Evolutionary conservation across 2,329 filamentous ascomycete genomes (phyloP).

Genomic region (Calonectria fujianensis): DNA sequence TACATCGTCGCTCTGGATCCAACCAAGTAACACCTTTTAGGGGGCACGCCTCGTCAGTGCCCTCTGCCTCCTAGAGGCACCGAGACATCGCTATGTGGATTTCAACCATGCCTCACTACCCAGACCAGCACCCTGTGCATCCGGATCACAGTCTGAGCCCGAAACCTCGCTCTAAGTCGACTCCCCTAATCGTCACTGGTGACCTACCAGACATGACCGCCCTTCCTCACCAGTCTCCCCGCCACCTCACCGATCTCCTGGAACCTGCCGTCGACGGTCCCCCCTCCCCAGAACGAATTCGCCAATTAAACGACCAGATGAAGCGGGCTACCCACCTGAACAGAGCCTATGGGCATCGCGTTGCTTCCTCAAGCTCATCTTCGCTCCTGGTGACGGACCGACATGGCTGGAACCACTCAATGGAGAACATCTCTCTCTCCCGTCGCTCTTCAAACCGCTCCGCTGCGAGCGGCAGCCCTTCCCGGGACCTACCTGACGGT

Average conservation of each 20-base stretch:
- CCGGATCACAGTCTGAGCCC: slow-evolving; percentile 46
- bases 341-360: slow-evolving; percentile 56
- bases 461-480: slow-evolving; percentile 70
- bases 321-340: slow-evolving; percentile 69
- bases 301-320: slow-evolving; percentile 76
- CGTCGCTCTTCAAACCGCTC: slow-evolving; percentile 76
- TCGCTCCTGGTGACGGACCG: slow-evolving; percentile 67
- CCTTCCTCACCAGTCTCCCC: slow-evolving; percentile 45
- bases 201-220: slow-evolving; percentile 36
- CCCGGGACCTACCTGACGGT: slow-evolving; percentile 75
- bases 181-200: slow-evolving; percentile 34
- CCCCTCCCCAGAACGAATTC: slow-evolving; percentile 76
- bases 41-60: slow-evolving; percentile 57
- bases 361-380: slow-evolving; percentile 74
- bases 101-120: slow-evolving; percentile 52
- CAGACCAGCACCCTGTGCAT: slow-evolving; percentile 52
- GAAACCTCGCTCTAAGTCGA: slow-evolving; percentile 40
- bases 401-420: slow-evolving; percentile 69
- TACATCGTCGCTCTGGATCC: slow-evolving; percentile 50
- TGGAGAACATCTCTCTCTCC: slow-evolving; percentile 70
- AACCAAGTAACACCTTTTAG: slow-evolving; percentile 45
- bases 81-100: slow-evolving; percentile 52
- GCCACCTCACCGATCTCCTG: slow-evolving; percentile 66
- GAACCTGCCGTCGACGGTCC: slow-evolving; percentile 77
- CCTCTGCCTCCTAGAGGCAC: slow-evolving; percentile 53